Percentiles rank a stretch among this genome's conserved stretches.
These are phyloP conservation scores for Sphagnum tenellum DNA, from an alignment of 225 moss, liverwort and hornwort species.

Conservation along the genomic window DNA sequence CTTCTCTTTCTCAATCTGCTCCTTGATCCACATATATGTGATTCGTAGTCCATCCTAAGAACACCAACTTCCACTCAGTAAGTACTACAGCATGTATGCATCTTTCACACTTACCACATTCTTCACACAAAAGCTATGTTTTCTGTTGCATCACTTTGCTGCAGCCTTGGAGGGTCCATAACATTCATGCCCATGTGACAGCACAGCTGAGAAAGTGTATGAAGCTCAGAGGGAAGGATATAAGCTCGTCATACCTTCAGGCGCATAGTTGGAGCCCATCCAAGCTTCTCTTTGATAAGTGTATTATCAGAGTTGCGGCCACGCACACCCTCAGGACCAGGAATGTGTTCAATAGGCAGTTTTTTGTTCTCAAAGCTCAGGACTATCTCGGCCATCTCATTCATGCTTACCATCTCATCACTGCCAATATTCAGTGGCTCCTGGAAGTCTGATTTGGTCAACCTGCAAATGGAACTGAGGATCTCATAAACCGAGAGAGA, in stretches of 20 bases:
- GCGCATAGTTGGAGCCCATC: constrained; percentile 75
- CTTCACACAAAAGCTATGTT: too few species aligned
- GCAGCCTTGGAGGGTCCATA: too few species aligned
- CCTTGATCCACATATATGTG: constrained; percentile 83
- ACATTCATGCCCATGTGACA: neutral
- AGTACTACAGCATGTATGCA: neutral
- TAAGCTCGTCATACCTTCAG: constrained; percentile 25
- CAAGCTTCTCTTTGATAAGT: constrained; percentile 73
- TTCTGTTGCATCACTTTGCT: too few species aligned
- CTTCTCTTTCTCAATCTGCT: constrained; percentile 65
- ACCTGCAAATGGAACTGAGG: constrained; percentile 18
- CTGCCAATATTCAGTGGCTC: constrained; percentile 81
- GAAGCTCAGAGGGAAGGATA: neutral
- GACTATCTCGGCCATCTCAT: constrained; percentile 81
- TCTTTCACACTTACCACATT: neutral
- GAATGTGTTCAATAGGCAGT: constrained; percentile 62
- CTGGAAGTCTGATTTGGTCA: constrained; percentile 81
- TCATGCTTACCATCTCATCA: constrained; percentile 88
- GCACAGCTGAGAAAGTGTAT: neutral
- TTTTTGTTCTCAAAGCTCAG: constrained; percentile 52
- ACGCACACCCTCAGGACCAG: constrained; percentile 71
- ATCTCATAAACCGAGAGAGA: neutral
- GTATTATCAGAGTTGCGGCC: constrained; percentile 84
- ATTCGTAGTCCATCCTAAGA: constrained; percentile 63
- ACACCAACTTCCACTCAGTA: neutral